Conservation (phyloP, 805 yeast species). For the Komagataella ulmi region DNA sequence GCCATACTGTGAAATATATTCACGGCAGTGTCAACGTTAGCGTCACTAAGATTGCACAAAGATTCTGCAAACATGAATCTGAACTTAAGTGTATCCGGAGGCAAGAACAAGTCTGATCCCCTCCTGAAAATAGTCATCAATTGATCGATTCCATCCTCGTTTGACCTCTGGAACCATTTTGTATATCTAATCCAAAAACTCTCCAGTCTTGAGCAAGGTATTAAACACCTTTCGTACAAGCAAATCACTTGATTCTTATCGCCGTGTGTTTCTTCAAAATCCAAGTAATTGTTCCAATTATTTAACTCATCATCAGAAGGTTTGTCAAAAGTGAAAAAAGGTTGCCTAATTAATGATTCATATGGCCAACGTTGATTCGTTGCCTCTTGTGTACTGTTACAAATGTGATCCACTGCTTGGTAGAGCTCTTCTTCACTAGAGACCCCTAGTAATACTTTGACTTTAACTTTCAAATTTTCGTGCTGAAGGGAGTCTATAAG, state of each 20-base stretch:
- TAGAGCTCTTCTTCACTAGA: constrained; percentile 7
- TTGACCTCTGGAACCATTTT: constrained; percentile 29
- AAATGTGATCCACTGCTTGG: constrained; percentile 14
- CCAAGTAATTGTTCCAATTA: constrained; percentile 54
- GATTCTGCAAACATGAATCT: constrained; percentile 17
- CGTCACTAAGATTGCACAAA: constrained; percentile 6
- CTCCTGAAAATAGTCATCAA: constrained; percentile 27
- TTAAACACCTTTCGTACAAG: constrained; percentile 60
- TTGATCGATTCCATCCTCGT: constrained; percentile 17
- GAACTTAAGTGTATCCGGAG: constrained; percentile 11
- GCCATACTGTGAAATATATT: constrained; percentile 10
- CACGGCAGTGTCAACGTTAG: constrained; percentile 9
- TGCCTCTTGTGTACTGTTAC: constrained; percentile 30
- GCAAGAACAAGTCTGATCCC: constrained; percentile 29
- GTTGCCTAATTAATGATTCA: constrained; percentile 52
- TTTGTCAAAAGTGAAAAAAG: constrained; percentile 38
- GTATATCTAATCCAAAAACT: constrained; percentile 60
- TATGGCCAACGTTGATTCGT: constrained; percentile 57
- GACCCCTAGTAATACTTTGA: constrained; percentile 19
- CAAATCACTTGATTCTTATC: constrained; percentile 21
- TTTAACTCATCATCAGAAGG: constrained; percentile 27
- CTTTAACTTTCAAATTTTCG: background rate
- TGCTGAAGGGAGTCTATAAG: constrained; percentile 16
- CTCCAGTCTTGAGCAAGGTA: constrained; percentile 50
- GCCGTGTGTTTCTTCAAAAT: constrained; percentile 23